These are phyloP conservation scores for Lasiodiplodia gonubiensis DNA, from an alignment of 2,329 filamentous ascomycete genomes.

Conservation along the genomic window DNA sequence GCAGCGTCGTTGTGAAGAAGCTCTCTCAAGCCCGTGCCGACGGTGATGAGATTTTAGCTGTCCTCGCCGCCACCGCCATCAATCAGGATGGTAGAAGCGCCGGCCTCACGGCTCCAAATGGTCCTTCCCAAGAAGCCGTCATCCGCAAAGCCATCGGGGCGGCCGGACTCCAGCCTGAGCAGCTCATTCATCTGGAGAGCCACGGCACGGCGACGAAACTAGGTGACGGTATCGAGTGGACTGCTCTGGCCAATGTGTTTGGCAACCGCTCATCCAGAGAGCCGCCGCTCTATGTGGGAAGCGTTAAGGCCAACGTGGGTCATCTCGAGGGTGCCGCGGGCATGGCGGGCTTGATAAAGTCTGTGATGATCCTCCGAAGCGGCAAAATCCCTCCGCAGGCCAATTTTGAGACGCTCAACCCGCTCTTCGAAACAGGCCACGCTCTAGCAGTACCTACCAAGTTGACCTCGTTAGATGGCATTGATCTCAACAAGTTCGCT, in stretches of 20 bases:
- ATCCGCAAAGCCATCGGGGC: slow-evolving; percentile 34
- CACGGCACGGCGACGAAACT: slow-evolving; percentile 35
- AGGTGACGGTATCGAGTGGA: slow-evolving; percentile 35
- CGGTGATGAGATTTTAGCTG: slow-evolving; percentile 40
- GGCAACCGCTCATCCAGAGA: slow-evolving; percentile 48
- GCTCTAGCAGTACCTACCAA: not conserved
- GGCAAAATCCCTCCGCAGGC: slow-evolving; percentile 44
- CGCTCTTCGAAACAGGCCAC: slow-evolving; percentile 36
- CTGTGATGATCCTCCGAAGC: slow-evolving; percentile 38
- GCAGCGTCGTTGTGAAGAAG: slow-evolving; percentile 40
- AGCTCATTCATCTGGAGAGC: slow-evolving; percentile 30
- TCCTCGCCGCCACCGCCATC: slow-evolving; percentile 41
- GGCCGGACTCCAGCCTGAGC: slow-evolving; percentile 31
- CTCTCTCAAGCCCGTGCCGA: slow-evolving; percentile 37
- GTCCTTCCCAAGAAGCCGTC: slow-evolving; percentile 38
- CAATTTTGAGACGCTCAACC: slow-evolving; percentile 43
- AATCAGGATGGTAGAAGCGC: slow-evolving; percentile 43
- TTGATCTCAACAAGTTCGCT: not conserved
- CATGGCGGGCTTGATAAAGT: slow-evolving; percentile 40
- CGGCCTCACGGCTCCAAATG: slow-evolving; percentile 46
- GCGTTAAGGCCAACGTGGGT: slow-evolving; percentile 42
- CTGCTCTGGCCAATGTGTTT: slow-evolving; percentile 32
- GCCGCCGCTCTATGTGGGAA: slow-evolving; percentile 51
- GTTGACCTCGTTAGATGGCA: not conserved
- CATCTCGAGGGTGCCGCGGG: slow-evolving; percentile 40